Evolutionary conservation across 768 basidiomycete genomes (phyloP).

Genomic region (Rhizopogon roseolus): DNA sequence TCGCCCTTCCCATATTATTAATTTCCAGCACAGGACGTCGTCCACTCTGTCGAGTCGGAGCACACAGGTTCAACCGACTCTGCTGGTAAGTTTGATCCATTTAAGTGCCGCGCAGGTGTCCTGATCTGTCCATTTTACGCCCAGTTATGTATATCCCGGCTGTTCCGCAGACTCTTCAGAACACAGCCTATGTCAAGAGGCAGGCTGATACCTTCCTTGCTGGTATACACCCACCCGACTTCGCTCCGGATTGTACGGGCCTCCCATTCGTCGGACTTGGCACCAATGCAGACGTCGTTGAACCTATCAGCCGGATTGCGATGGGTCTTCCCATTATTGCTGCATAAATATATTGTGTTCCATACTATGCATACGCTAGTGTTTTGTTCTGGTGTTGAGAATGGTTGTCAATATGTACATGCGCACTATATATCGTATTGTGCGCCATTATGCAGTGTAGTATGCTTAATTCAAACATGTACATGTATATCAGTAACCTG

Average conservation of each 20-base stretch:
- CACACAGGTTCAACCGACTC: slow-evolving; percentile 54
- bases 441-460: background rate
- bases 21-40: slow-evolving; percentile 30
- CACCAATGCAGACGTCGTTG: slow-evolving; percentile 32
- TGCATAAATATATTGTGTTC: background rate
- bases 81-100: slow-evolving; percentile 34
- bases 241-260: slow-evolving; percentile 45
- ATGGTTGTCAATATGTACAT: background rate
- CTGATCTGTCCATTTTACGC: background rate
- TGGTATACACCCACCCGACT: slow-evolving; percentile 69
- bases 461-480: background rate
- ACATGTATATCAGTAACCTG: background rate
- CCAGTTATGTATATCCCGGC: slow-evolving; percentile 78
- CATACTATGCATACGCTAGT: background rate
- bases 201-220: slow-evolving; percentile 60
- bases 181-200: slow-evolving; percentile 53
- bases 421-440: background rate
- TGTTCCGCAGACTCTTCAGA: slow-evolving; percentile 59
- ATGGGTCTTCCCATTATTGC: slow-evolving; percentile 36
- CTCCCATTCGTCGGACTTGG: slow-evolving; percentile 36
- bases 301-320: slow-evolving; percentile 29
- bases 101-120: background rate
- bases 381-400: background rate
- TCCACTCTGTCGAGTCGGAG: slow-evolving; percentile 44
- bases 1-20: background rate